phyloP scores from a whole-genome alignment of 1,139 yeast genomes.

The Lodderomyces parapsilosis region DNA sequence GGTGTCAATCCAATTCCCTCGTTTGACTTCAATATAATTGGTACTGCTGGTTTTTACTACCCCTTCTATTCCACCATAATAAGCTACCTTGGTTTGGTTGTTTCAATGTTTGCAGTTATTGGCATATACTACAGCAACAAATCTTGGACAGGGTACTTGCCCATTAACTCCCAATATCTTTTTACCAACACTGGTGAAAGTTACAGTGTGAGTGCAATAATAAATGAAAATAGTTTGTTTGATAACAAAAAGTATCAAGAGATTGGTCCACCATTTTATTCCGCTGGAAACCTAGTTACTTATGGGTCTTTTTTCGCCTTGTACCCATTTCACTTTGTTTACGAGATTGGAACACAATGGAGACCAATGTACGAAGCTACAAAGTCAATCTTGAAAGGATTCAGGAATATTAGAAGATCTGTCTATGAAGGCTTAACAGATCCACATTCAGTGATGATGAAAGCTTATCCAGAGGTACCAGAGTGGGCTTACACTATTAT shows the following conservation, averaged over 20 bases:
- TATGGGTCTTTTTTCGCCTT: slow-evolving; percentile 58
- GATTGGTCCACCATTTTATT: slow-evolving; percentile 47
- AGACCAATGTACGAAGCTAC: slow-evolving; percentile 15
- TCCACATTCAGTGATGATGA: slow-evolving; percentile 57
- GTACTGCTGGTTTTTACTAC: slow-evolving; percentile 27
- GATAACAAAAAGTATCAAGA: slow-evolving; percentile 34
- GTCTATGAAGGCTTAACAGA: slow-evolving; percentile 32
- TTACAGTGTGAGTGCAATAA: slow-evolving; percentile 41
- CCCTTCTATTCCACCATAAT: slow-evolving; percentile 50
- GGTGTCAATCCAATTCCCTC: slow-evolving; percentile 58
- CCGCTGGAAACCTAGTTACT: slow-evolving; percentile 40
- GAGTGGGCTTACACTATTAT: slow-evolving; percentile 56
- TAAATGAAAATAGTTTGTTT: slow-evolving; percentile 36
- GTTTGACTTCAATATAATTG: slow-evolving; percentile 49
- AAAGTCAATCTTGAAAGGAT: slow-evolving; percentile 7
- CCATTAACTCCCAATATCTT: slow-evolving; percentile 47
- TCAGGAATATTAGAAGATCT: slow-evolving; percentile 12
- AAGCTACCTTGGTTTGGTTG: slow-evolving; percentile 38
- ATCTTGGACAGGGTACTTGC: slow-evolving; percentile 51
- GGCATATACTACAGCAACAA: slow-evolving; percentile 52
- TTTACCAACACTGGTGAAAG: slow-evolving; percentile 47
- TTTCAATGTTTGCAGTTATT: slow-evolving; percentile 42
- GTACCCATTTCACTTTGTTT: slow-evolving; percentile 55
- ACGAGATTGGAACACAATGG: slow-evolving; percentile 28
- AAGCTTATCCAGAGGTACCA: slow-evolving; percentile 58